These are phyloP conservation scores for Tulasnella sp. DNA, from an alignment of 768 basidiomycete species.

Conservation along the genomic window DNA sequence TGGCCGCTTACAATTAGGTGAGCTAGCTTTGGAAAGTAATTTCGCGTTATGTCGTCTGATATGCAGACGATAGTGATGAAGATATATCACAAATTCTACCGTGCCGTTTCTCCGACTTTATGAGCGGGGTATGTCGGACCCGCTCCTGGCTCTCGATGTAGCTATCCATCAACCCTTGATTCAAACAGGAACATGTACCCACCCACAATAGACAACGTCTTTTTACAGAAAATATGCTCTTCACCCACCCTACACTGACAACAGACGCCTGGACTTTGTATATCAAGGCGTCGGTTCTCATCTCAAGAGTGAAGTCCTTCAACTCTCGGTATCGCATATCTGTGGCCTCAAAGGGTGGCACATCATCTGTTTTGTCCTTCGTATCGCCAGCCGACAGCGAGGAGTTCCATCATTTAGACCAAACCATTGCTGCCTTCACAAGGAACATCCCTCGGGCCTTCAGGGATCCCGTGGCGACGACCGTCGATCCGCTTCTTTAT, in stretches of 20 bases:
- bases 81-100: constrained; percentile 30
- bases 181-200: constrained; percentile 4
- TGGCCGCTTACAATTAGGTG: constrained; percentile 24
- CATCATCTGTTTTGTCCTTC: neutral
- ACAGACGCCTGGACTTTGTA: constrained; percentile 36
- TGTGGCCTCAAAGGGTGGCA: neutral
- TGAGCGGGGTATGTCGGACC: neutral
- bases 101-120: constrained; percentile 18
- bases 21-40: neutral
- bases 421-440: constrained; percentile 57
- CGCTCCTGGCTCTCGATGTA: neutral
- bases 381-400: constrained; percentile 55
- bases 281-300: constrained; percentile 31
- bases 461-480: constrained; percentile 53
- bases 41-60: neutral
- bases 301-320: constrained; percentile 31
- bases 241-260: constrained; percentile 27
- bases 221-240: constrained; percentile 17
- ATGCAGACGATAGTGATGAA: constrained; percentile 20
- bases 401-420: constrained; percentile 67
- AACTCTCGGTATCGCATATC: constrained; percentile 13
- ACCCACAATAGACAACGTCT: constrained; percentile 29
- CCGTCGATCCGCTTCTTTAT: constrained; percentile 61
- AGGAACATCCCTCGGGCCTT: constrained; percentile 60
- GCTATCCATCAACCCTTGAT: neutral